phyloP scores from a whole-genome alignment of 139 green algal genomes.

The Pleodorina starrii region DNA sequence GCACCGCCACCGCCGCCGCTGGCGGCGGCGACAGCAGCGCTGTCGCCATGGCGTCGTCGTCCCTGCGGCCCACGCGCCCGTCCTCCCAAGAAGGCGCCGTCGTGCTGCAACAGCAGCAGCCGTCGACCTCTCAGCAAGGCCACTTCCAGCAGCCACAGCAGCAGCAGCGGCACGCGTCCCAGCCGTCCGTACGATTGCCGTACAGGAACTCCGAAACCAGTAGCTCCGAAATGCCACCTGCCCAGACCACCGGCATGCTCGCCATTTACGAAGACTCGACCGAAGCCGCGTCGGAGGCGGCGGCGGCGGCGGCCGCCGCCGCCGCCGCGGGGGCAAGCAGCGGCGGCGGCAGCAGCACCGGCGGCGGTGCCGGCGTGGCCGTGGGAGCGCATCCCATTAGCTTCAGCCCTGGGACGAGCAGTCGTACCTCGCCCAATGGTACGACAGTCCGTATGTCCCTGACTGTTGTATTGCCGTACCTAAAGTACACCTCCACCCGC shows the following conservation, averaged over 20 bases:
- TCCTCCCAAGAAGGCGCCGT: background rate
- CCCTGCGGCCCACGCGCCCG: background rate
- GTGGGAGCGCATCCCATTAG: conserved; percentile 19
- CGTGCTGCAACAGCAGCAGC: background rate
- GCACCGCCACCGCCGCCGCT: background rate
- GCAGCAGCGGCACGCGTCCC: background rate
- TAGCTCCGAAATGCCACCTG: background rate
- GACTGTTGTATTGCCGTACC: too few species aligned
- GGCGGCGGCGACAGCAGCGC: background rate
- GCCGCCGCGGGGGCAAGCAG: background rate
- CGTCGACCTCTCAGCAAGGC: background rate
- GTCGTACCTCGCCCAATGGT: background rate
- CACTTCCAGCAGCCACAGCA: background rate
- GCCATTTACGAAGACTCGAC: background rate
- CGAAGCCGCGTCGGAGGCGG: background rate
- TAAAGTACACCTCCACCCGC: too few species aligned
- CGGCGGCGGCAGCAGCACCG: background rate
- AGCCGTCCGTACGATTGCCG: background rate
- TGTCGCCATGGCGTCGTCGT: too few species aligned
- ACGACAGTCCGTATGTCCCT: too few species aligned
- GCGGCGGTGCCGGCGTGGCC: background rate
- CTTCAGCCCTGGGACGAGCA: conserved; percentile 18
- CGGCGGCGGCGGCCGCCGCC: background rate
- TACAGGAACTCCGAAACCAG: background rate
- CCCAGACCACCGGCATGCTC: background rate